Base-by-base conservation (phyloP, 257 asterid species). In the Lavandula angustifolia region DNA sequence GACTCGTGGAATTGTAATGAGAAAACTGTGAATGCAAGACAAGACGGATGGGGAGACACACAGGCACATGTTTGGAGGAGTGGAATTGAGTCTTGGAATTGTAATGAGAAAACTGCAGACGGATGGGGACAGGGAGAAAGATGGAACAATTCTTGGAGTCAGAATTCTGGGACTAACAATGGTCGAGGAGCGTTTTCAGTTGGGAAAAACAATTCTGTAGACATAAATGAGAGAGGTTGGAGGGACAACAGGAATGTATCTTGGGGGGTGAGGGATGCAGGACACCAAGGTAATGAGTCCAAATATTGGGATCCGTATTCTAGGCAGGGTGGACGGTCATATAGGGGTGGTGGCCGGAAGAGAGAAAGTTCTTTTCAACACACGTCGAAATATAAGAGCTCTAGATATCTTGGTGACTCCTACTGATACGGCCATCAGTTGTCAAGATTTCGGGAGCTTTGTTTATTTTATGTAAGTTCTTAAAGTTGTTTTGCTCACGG, bases 301-400 rank as follows among this genome's bases (percentile, higher is more conserved):
- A 77, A 52, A 9, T 10, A 67, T 76, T 47, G 76, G 64, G 87
- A 80, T 66, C 74, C 76, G 46, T 66, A 80, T 52, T 56, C 34
- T 35, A 62, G 42, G 29, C 55, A 63, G 38, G 87, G 78, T 60
- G 79, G 81, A 32, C 59, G 80, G 70, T 67, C 76, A 6, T 73
- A 14, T 38, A 61, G 79, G 62, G 82, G 85, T 63, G 79, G 85
- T 79, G 76, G 76, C 61, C 80, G 81, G 69, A 92, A 92, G 76
- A 81, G 96, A 75, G 98, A 87, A 74, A 73, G 87, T 66, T 61
- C 94, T 62, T 52, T 72, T 31, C 94, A 84, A 70, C 74, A 83
- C 64, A 48, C 79, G 6, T 57, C 81, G 10, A 80, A 80, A 64
- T 74, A 75, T 71, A 88, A 84, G 81, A 80, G 80, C 69, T 74